These are phyloP conservation scores for Phyllostachys edulis DNA, from an alignment of 176 grass and related monocot genomes.

Conservation along the genomic window DNA sequence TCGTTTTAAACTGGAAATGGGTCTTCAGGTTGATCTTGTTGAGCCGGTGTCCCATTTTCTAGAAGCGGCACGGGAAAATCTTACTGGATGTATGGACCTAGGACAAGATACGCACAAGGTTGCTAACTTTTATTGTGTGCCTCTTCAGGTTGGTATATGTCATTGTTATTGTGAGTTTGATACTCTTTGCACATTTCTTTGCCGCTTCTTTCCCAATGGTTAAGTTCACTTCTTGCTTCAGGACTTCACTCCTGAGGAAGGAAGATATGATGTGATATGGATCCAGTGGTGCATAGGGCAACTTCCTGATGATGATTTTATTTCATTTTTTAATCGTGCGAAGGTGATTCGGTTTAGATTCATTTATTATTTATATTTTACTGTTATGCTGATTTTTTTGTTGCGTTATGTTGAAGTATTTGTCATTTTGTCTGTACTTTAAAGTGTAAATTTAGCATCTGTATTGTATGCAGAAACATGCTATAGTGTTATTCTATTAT, in stretches of 20 bases:
- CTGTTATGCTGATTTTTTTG: slow-evolving; percentile 1
- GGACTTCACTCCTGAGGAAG: slow-evolving; percentile 87
- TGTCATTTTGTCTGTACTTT: not conserved
- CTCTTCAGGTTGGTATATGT: slow-evolving; percentile 72
- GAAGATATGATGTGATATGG: slow-evolving; percentile 99
- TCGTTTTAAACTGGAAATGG: slow-evolving; percentile 24
- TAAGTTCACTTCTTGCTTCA: slow-evolving; percentile 29
- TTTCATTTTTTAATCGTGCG: slow-evolving; percentile 89
- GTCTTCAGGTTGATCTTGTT: slow-evolving; percentile 84
- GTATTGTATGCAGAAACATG: not conserved
- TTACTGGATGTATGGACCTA: slow-evolving; percentile 50
- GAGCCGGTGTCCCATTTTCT: slow-evolving; percentile 97
- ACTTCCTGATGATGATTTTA: slow-evolving; percentile 93
- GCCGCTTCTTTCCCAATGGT: not conserved
- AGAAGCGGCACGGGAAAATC: slow-evolving; percentile 75
- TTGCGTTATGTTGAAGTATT: not conserved
- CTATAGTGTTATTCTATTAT: not conserved
- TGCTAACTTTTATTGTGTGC: slow-evolving; percentile 79
- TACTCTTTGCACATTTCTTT: not conserved
- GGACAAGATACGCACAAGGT: slow-evolving; percentile 60
- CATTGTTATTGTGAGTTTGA: slow-evolving; percentile 4
- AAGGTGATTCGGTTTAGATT: slow-evolving; percentile 44
- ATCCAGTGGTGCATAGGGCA: slow-evolving; percentile 99
- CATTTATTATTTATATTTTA: slow-evolving; percentile 9
- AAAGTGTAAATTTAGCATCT: not conserved